Evolutionary conservation across 2,329 filamentous ascomycete genomes (phyloP), one percentile per base, ranked within the genome.

Genomic region (Stagonosporopsis rhizophila): DNA sequence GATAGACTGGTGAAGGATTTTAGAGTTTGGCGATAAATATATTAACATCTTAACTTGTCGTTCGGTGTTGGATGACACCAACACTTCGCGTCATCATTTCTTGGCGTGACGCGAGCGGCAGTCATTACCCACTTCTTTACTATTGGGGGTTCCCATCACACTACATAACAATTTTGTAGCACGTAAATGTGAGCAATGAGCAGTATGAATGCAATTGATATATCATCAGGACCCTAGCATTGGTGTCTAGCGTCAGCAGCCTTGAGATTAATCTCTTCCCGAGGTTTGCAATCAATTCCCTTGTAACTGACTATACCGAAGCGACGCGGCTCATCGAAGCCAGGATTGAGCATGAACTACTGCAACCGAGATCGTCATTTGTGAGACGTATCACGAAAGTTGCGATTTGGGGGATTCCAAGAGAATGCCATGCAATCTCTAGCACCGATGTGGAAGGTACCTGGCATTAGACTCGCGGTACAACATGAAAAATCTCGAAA

Each of bases 381-480:
- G 12, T 37, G 25, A 46, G 34, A 41, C 20, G 34, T 45, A 50
- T 45, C 46, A 50, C 52, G 52, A 56, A 49, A 39, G 14, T 15
- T 37, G 4, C 45, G 32, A 6, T 32, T 51, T 56, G 41, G 25
- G 45, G 45, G 22, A 30, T 41, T 19, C 40, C 53, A 56, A 60
- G 48, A 45, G 7, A 54, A 51, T 51, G 49, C 49, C 53, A 60
- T 53, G 58, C 42, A 57, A 51, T 20, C 17, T 25, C 49, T 60
- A 42, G 34, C 37, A 44, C 53, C 20, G 42, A 51, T 54, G 17
- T 20, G 42, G 54, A 54, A 60, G 53, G 45, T 39, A 50, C 45
- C 34, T 44, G 32, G 38, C 52, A 56, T 56, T 39, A 47, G 44
- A 8, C 34, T 40, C 19, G 4, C 27, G 5, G 30, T 39, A 52